Evolutionary conservation across 2,329 filamentous ascomycete genomes (phyloP).

Genomic region (Paraconiothyrium sp.): DNA sequence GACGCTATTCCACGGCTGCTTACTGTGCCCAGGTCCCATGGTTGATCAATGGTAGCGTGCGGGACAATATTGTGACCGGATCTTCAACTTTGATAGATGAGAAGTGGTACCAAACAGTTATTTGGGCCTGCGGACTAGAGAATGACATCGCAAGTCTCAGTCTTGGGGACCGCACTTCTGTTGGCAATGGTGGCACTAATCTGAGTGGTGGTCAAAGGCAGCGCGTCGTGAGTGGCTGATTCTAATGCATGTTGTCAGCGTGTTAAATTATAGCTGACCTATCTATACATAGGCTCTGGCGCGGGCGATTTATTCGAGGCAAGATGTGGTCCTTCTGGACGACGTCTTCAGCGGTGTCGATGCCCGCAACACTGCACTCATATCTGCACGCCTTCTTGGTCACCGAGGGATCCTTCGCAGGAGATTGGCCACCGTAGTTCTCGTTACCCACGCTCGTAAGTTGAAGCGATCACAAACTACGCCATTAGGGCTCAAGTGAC

Average conservation of each 20-base stretch:
- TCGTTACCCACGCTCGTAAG: constrained; percentile 16
- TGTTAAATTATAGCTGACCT: constrained; percentile 5
- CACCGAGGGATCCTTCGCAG: constrained; percentile 10
- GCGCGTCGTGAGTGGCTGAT: constrained; percentile 43
- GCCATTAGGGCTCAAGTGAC: constrained; percentile 12
- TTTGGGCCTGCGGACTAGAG: constrained; percentile 13
- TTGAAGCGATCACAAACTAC: constrained; percentile 5
- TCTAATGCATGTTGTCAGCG: constrained; percentile 2
- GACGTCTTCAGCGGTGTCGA: constrained; percentile 60
- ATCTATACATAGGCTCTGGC: constrained; percentile 12
- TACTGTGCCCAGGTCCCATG: constrained; percentile 19
- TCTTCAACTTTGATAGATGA: background rate
- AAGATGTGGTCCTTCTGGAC: constrained; percentile 56
- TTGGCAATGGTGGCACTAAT: constrained; percentile 38
- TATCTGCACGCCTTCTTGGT: constrained; percentile 13
- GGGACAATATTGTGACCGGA: constrained; percentile 16
- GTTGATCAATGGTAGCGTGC: constrained; percentile 15
- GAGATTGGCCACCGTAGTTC: constrained; percentile 7
- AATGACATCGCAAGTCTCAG: constrained; percentile 6
- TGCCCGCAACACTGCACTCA: constrained; percentile 15
- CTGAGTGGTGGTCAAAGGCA: constrained; percentile 59
- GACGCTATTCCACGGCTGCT: constrained; percentile 10
- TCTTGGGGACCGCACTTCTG: constrained; percentile 9
- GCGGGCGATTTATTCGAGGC: constrained; percentile 55
- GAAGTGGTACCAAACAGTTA: constrained; percentile 14